Conservation (phyloP, 2,329 filamentous ascomycete species). For the Trichoderma pleuroti region DNA sequence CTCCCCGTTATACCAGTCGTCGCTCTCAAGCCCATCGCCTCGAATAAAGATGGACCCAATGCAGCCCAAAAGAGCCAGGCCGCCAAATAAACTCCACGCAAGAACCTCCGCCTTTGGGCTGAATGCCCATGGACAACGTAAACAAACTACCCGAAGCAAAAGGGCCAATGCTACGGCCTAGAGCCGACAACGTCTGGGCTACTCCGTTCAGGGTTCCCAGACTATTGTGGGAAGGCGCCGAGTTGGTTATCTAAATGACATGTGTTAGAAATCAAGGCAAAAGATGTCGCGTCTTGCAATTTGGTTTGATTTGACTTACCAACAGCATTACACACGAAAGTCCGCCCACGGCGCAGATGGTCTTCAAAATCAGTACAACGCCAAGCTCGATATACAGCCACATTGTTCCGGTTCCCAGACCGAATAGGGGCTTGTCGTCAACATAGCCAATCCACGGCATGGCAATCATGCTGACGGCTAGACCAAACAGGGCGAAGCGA, state of each 20-base stretch:
- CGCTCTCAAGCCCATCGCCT: slow-evolving; percentile 58
- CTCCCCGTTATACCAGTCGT: slow-evolving; percentile 44
- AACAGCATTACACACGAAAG: slow-evolving; percentile 84
- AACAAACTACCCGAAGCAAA: slow-evolving; percentile 86
- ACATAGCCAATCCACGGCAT: slow-evolving; percentile 90
- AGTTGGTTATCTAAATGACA: slow-evolving; percentile 75
- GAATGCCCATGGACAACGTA: slow-evolving; percentile 68
- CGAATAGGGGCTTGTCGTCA: slow-evolving; percentile 53
- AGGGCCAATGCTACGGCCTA: slow-evolving; percentile 81
- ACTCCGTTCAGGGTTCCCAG: slow-evolving; percentile 90
- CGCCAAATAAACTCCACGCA: slow-evolving; percentile 84
- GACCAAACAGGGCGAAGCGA: slow-evolving; percentile 70
- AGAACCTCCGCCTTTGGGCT: slow-evolving; percentile 81
- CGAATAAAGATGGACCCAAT: slow-evolving; percentile 74
- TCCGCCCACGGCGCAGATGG: slow-evolving; percentile 83
- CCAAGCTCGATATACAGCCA: slow-evolving; percentile 83
- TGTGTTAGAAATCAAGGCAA: background rate
- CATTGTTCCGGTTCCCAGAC: slow-evolving; percentile 57
- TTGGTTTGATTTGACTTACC: slow-evolving; percentile 47
- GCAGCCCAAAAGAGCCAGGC: slow-evolving; percentile 77
- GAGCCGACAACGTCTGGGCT: slow-evolving; percentile 88
- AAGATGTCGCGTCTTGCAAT: background rate
- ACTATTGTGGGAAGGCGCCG: slow-evolving; percentile 77
- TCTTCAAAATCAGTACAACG: slow-evolving; percentile 78
- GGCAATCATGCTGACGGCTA: slow-evolving; percentile 76